phyloP scores from a whole-genome alignment of 352 stramenopile genomes.

The Pythium phragmiticola region DNA sequence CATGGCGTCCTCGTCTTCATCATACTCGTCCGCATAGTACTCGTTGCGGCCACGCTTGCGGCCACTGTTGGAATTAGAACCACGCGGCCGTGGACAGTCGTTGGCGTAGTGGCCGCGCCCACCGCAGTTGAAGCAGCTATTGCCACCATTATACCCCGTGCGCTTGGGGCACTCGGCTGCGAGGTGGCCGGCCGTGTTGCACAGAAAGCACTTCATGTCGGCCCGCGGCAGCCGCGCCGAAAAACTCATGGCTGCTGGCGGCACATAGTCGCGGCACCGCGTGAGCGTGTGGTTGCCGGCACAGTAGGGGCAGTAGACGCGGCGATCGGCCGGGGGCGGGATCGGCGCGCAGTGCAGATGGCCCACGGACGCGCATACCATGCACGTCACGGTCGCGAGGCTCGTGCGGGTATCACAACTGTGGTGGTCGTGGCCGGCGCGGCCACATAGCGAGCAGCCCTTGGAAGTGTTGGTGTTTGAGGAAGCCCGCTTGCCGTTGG shows the following conservation, averaged over 20 bases:
- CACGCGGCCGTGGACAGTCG: slow-evolving; percentile 19
- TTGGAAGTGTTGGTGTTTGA: slow-evolving; percentile 12
- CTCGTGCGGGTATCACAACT: slow-evolving; percentile 39
- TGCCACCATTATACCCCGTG: slow-evolving; percentile 46
- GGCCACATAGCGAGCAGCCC: slow-evolving; percentile 56
- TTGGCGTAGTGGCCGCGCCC: slow-evolving; percentile 30
- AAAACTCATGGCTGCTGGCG: slow-evolving; percentile 40
- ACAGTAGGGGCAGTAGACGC: slow-evolving; percentile 72
- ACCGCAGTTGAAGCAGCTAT: slow-evolving; percentile 30
- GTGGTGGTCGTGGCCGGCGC: slow-evolving; percentile 44
- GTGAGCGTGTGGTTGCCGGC: slow-evolving; percentile 50
- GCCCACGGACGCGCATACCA: slow-evolving; percentile 64
- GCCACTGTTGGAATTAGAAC: slow-evolving; percentile 19
- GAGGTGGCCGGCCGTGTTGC: slow-evolving; percentile 67
- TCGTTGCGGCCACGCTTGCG: slow-evolving; percentile 51
- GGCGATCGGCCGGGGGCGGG: slow-evolving; percentile 59
- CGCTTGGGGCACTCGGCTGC: slow-evolving; percentile 61
- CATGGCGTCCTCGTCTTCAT: slow-evolving; percentile 22
- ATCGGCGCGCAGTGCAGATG: slow-evolving; percentile 74
- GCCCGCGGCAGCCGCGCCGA: slow-evolving; percentile 38
- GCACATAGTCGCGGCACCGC: slow-evolving; percentile 43
- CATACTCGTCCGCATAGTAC: slow-evolving; percentile 24
- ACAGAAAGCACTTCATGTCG: slow-evolving; percentile 74
- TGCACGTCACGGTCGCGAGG: slow-evolving; percentile 50
- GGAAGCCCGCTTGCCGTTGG: slow-evolving; percentile 35